Conservation (phyloP, 1,139 yeast genomes). For the Kodamaea suecica region DNA sequence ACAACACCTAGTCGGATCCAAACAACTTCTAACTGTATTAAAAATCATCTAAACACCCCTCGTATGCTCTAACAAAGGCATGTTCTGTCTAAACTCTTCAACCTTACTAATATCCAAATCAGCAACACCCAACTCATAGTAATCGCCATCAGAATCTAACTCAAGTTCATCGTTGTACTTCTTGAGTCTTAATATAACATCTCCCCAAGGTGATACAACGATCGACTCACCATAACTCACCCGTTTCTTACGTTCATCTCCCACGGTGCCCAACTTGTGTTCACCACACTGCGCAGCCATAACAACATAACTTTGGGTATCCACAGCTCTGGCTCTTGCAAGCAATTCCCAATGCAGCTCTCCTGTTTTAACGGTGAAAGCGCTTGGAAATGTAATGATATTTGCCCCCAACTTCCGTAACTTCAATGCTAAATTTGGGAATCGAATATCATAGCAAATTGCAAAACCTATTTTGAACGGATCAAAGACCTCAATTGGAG, state of each 20-base stretch:
- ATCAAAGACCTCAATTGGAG: conserved; percentile 54
- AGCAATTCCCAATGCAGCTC: conserved; percentile 84
- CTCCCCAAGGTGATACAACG: conserved; percentile 91
- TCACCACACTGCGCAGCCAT: conserved; percentile 91
- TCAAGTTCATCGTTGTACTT: conserved; percentile 26
- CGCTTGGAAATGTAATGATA: conserved; percentile 79
- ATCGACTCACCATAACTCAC: conserved; percentile 82
- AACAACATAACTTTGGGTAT: conserved; percentile 80
- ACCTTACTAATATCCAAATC: conserved; percentile 61
- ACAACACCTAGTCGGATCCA: no score
- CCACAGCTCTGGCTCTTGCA: conserved; percentile 82
- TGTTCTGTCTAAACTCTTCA: conserved; percentile 51
- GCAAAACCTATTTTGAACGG: conserved; percentile 68
- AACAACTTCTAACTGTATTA: no score
- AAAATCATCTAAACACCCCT: background rate
- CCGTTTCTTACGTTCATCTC: conserved; percentile 38
- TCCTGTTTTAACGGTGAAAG: conserved; percentile 90
- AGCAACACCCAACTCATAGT: conserved; percentile 56
- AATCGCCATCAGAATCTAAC: conserved; percentile 52
- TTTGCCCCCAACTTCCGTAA: conserved; percentile 74
- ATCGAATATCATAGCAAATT: conserved; percentile 84
- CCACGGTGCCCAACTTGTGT: conserved; percentile 47
- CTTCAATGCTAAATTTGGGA: conserved; percentile 74
- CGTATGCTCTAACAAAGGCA: conserved; percentile 70
- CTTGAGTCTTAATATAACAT: conserved; percentile 57